Evolutionary conservation across 2,329 filamentous ascomycete species (phyloP).

Genomic region (Hypomyces rosellus): DNA sequence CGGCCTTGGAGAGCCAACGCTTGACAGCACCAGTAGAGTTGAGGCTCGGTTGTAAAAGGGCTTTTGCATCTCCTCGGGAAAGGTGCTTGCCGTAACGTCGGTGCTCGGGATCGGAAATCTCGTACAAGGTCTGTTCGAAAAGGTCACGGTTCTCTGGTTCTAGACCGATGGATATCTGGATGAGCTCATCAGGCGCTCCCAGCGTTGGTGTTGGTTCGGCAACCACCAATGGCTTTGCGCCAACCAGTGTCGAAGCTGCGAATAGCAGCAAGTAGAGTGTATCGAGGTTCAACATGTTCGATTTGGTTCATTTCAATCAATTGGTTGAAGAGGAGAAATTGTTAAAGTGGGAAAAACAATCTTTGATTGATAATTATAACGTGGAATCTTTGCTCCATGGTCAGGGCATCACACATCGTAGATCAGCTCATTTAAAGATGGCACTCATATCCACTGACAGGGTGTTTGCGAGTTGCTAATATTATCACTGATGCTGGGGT

Average conservation of each 20-base stretch:
- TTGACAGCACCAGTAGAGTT: slow-evolving; percentile 34
- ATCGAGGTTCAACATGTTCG: background rate
- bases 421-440: too few species aligned
- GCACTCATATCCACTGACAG: too few species aligned
- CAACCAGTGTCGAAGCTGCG: background rate
- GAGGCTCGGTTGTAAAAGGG: slow-evolving; percentile 39
- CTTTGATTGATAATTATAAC: too few species aligned
- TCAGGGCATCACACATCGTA: too few species aligned
- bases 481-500: too few species aligned
- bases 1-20: slow-evolving; percentile 38
- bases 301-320: background rate
- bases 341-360: too few species aligned
- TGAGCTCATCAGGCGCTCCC: slow-evolving; percentile 13
- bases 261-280: background rate
- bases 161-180: slow-evolving; percentile 27
- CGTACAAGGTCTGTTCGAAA: slow-evolving; percentile 38
- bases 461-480: too few species aligned
- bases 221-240: slow-evolving; percentile 14
- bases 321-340: too few species aligned
- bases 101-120: slow-evolving; percentile 44
- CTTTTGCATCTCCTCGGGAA: slow-evolving; percentile 40
- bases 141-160: slow-evolving; percentile 17
- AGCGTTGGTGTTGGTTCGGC: slow-evolving; percentile 14
- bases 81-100: slow-evolving; percentile 44
- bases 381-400: too few species aligned